These are phyloP conservation scores for Cytospora schulzeri DNA, from an alignment of 2,329 filamentous ascomycete genomes.

Conservation along the genomic window DNA sequence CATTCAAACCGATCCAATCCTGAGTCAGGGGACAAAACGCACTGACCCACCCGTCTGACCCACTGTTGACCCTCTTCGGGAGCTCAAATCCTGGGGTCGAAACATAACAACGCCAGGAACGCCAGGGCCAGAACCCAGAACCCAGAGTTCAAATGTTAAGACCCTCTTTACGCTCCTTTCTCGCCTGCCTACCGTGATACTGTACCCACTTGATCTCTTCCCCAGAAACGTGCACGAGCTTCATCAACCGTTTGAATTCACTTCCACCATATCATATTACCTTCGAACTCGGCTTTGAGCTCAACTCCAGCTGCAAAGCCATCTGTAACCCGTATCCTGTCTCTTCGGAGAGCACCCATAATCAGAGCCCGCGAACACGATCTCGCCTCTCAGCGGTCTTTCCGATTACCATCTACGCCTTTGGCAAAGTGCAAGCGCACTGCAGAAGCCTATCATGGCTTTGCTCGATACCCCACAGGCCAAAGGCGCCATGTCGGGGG, in stretches of 20 bases:
- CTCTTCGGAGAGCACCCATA: background rate
- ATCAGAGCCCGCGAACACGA: background rate
- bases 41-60: background rate
- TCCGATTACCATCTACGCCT: background rate
- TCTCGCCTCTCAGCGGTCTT: background rate
- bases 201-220: background rate
- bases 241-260: background rate
- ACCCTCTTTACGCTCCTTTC: background rate
- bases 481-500: constrained; percentile 32
- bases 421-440: background rate
- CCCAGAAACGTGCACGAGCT: background rate
- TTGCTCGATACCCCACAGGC: constrained; percentile 43
- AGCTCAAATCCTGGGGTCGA: background rate
- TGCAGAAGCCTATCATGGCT: constrained; percentile 40
- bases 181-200: background rate
- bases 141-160: no score
- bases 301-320: background rate
- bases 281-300: background rate
- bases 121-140: background rate
- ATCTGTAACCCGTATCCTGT: background rate
- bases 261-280: background rate
- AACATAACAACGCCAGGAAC: background rate
- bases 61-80: background rate
- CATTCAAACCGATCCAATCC: background rate
- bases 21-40: background rate